Conservation (phyloP, 148 eudicot genomes). For the Chenopodium suecicum region DNA sequence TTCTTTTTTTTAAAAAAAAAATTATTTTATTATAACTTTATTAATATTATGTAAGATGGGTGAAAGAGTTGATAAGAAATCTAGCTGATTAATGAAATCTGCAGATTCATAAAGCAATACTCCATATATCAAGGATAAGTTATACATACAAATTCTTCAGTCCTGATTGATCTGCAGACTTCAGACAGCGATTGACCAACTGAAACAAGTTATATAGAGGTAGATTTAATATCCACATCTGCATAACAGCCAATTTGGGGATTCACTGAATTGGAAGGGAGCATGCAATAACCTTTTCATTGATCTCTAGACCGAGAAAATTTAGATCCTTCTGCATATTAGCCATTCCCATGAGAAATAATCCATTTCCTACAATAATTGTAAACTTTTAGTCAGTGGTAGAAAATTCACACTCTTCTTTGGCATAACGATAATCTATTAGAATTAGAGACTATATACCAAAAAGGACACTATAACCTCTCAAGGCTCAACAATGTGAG, state of each 20-base stretch:
- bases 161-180: slow-evolving; percentile 40
- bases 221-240: not conserved
- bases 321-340: slow-evolving; percentile 52
- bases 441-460: not conserved
- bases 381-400: too few relatives aligned
- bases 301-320: slow-evolving; percentile 82
- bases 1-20: too few relatives aligned
- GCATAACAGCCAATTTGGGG: slow-evolving; percentile 4
- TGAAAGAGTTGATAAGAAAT: too few relatives aligned
- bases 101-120: too few relatives aligned
- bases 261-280: slow-evolving; percentile 1
- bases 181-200: slow-evolving; percentile 67
- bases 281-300: slow-evolving; percentile 55
- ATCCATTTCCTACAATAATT: slow-evolving; percentile 67
- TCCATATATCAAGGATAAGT: not conserved
- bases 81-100: too few relatives aligned
- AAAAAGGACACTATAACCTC: not conserved
- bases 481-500: not conserved
- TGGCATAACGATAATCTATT: not conserved
- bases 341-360: slow-evolving; percentile 73
- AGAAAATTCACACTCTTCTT: not conserved
- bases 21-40: too few relatives aligned
- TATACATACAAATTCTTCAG: slow-evolving; percentile 52
- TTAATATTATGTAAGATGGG: too few relatives aligned
- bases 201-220: slow-evolving; percentile 27